A percentile compares a stretch with the other conserved stretches of the same genome.
Evolutionary conservation across 805 yeast genomes (phyloP).

Genomic region (Metschnikowia borealis): DNA sequence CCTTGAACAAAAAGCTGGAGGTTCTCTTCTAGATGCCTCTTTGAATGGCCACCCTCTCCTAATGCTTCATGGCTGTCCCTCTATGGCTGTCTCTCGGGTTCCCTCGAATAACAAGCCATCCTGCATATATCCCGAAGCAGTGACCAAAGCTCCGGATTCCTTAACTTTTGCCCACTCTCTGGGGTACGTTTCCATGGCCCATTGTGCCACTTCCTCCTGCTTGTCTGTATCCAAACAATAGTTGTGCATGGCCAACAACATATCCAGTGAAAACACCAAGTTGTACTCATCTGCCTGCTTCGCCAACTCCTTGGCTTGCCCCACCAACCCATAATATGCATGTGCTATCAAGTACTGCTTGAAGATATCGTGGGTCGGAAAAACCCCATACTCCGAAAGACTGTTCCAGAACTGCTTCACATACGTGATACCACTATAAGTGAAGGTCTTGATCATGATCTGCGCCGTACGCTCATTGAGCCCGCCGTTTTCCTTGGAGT

Average conservation of each 20-base stretch:
- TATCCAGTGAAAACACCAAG: slow-evolving; percentile 39
- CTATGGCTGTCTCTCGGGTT: not conserved
- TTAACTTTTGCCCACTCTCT: slow-evolving; percentile 27
- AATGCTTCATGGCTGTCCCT: too few species aligned
- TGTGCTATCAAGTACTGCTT: slow-evolving; percentile 65
- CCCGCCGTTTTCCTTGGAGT: slow-evolving; percentile 45
- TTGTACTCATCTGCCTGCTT: slow-evolving; percentile 47
- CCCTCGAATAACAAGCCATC: slow-evolving; percentile 26
- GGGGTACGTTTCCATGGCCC: slow-evolving; percentile 30
- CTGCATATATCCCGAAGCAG: slow-evolving; percentile 29
- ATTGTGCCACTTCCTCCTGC: slow-evolving; percentile 28
- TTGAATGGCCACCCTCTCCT: too few species aligned
- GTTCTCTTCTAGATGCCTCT: slow-evolving; percentile 1
- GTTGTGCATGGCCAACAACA: slow-evolving; percentile 46
- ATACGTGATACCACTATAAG: slow-evolving; percentile 50
- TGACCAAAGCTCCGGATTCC: slow-evolving; percentile 23
- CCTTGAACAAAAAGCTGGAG: slow-evolving; percentile 27
- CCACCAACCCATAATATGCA: slow-evolving; percentile 59
- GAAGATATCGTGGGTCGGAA: slow-evolving; percentile 50
- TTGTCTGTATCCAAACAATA: slow-evolving; percentile 32
- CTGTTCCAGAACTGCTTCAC: slow-evolving; percentile 62
- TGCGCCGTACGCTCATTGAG: slow-evolving; percentile 60
- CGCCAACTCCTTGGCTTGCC: slow-evolving; percentile 51
- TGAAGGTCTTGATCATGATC: slow-evolving; percentile 62
- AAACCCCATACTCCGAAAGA: slow-evolving; percentile 48